Percentiles rank a stretch among this genome's conserved stretches.
phyloP scores from a whole-genome alignment of 2,329 filamentous ascomycete genomes.

The Rhynchosporium secalis region DNA sequence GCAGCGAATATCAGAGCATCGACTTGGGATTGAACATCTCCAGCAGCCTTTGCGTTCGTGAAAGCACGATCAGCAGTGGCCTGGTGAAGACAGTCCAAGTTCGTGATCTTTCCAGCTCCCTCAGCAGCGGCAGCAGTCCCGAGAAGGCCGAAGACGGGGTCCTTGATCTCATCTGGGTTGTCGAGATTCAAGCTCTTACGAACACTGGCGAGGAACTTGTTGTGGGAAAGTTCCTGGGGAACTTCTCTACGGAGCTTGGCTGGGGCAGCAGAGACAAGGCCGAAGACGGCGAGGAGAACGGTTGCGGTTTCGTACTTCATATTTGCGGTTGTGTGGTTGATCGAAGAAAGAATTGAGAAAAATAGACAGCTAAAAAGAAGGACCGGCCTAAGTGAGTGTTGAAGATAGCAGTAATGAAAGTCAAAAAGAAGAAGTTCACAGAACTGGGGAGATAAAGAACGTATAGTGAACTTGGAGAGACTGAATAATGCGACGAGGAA shows the following conservation, averaged over 20 bases:
- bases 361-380: constrained; percentile 31
- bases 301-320: constrained; percentile 41
- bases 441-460: constrained; percentile 38
- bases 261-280: constrained; percentile 37
- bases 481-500: constrained; percentile 34
- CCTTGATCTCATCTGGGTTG: constrained; percentile 50
- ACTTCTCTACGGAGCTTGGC: constrained; percentile 47
- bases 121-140: constrained; percentile 52
- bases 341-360: constrained; percentile 16
- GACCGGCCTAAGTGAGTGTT: constrained; percentile 35
- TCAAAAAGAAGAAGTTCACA: constrained; percentile 39
- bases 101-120: constrained; percentile 50
- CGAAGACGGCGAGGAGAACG: constrained; percentile 36
- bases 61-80: constrained; percentile 60
- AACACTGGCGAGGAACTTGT: constrained; percentile 49
- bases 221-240: constrained; percentile 58
- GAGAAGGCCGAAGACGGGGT: constrained; percentile 53
- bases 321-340: constrained; percentile 29
- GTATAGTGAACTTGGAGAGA: constrained; percentile 36
- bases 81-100: constrained; percentile 61
- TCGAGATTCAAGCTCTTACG: constrained; percentile 48
- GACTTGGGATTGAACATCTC: constrained; percentile 53
- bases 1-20: constrained; percentile 55
- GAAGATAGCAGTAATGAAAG: constrained; percentile 35
- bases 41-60: constrained; percentile 58